These are phyloP conservation scores for Sporothrix schenckii DNA, from an alignment of 2,329 filamentous ascomycete genomes.

Conservation along the genomic window DNA sequence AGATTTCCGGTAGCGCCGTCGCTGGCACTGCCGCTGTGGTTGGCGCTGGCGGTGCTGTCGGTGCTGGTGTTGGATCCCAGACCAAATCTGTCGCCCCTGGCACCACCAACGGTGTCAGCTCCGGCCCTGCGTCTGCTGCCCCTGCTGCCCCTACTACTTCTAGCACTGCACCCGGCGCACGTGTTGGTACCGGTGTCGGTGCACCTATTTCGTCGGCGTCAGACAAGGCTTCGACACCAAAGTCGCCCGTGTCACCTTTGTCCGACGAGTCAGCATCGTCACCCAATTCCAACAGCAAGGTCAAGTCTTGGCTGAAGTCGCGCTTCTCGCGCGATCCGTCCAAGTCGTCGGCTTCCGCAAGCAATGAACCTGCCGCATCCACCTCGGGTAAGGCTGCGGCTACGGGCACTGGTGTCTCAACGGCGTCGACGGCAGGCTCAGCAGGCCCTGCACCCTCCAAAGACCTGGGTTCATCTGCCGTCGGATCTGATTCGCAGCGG, in stretches of 20 bases:
- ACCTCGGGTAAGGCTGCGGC: constrained; percentile 4
- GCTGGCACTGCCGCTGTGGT: constrained; percentile 18
- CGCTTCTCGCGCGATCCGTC: constrained; percentile 45
- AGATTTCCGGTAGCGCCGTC: neutral
- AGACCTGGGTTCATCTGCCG: neutral
- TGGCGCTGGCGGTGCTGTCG: constrained; percentile 26
- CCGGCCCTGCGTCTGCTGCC: neutral
- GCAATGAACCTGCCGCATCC: neutral
- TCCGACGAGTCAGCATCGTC: constrained; percentile 34
- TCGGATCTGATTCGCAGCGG: constrained; percentile 2
- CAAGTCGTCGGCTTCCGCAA: constrained; percentile 37
- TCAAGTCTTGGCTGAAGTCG: constrained; percentile 51
- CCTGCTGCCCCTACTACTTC: neutral
- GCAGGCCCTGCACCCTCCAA: neutral
- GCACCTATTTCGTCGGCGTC: neutral
- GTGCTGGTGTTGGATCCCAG: neutral
- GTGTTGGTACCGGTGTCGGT: neutral
- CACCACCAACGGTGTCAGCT: constrained; percentile 16
- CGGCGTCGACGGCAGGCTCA: neutral
- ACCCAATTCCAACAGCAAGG: constrained; percentile 40
- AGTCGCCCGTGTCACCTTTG: constrained; percentile 30
- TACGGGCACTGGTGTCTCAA: neutral
- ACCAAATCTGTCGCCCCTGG: neutral
- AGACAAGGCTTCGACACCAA: constrained; percentile 10
- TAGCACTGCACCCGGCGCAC: neutral